Percentiles rank a stretch among this genome's conserved stretches.
Conservation (phyloP, 768 basidiomycete species). For the Candolleomyces aberdarensis region DNA sequence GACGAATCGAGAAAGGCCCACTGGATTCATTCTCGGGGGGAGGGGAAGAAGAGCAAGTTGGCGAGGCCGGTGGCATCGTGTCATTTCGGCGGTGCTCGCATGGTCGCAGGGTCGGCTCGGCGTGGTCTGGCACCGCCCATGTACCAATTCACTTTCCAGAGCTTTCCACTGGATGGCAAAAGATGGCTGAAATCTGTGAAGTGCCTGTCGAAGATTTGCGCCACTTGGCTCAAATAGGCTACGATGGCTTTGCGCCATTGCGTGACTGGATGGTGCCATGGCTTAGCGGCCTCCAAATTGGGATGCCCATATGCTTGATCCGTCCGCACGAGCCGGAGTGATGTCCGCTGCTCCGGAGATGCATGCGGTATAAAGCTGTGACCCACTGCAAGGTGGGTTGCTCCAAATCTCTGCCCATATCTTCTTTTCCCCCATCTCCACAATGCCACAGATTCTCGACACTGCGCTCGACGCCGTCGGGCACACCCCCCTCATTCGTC, state of each 20-base stretch:
- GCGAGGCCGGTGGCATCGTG: no score
- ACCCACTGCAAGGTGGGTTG: background rate
- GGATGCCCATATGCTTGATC: conserved; percentile 1
- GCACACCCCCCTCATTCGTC: conserved; percentile 84
- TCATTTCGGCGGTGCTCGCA: no score
- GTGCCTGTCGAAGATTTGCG: background rate
- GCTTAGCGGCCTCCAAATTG: background rate
- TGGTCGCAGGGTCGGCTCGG: no score
- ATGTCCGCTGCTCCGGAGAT: background rate
- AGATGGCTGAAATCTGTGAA: background rate
- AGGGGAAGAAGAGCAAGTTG: no score
- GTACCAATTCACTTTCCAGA: background rate
- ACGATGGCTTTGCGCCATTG: background rate
- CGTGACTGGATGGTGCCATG: background rate
- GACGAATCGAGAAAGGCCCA: no score
- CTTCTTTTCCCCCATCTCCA: background rate
- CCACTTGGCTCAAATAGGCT: background rate
- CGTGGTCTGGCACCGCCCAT: no score
- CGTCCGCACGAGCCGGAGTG: background rate
- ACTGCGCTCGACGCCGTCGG: conserved; percentile 85
- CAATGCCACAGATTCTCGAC: conserved; percentile 52
- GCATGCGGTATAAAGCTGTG: background rate
- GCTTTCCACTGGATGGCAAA: background rate
- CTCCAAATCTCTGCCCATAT: background rate
- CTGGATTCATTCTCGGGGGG: no score